Conservation (phyloP, 495 filamentous ascomycete species). For the Penicillium paxilli region DNA sequence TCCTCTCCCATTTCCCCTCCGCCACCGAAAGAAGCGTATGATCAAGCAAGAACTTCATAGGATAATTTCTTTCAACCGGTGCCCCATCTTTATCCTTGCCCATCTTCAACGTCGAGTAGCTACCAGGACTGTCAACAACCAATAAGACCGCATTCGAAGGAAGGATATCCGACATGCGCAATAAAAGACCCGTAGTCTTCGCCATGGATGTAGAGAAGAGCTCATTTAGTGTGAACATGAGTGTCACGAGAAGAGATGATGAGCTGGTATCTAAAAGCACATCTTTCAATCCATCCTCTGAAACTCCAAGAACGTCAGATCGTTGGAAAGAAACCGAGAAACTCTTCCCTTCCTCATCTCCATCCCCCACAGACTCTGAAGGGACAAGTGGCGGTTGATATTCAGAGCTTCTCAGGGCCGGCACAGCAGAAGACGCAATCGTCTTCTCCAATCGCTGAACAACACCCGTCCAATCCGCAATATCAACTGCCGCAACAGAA, state of each 20-base stretch:
- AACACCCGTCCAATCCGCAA: conserved; percentile 71
- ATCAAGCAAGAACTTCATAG: conserved; percentile 92
- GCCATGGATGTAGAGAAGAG: conserved; percentile 77
- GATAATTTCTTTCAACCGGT: conserved; percentile 67
- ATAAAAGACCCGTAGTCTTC: conserved; percentile 72
- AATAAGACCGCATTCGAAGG: conserved; percentile 66
- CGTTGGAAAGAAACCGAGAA: conserved; percentile 56
- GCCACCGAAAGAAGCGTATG: conserved; percentile 65
- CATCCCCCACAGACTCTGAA: conserved; percentile 40
- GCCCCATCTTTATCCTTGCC: conserved; percentile 38
- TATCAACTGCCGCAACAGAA: conserved; percentile 71
- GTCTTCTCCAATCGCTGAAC: conserved; percentile 51
- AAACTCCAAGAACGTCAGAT: conserved; percentile 60
- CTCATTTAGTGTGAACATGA: conserved; percentile 97
- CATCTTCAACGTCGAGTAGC: conserved; percentile 78
- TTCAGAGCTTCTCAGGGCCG: conserved; percentile 20
- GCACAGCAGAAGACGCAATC: conserved; percentile 35
- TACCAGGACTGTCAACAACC: conserved; percentile 90
- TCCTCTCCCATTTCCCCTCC: conserved; percentile 64
- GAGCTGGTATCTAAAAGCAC: conserved; percentile 31
- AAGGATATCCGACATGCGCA: conserved; percentile 57
- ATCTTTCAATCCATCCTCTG: conserved; percentile 36
- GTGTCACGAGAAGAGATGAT: conserved; percentile 61
- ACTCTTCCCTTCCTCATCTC: conserved; percentile 31
- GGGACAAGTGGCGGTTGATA: conserved; percentile 55